Evolutionary conservation across 2,329 filamentous ascomycete genomes (phyloP), one percentile per base, ranked within the genome.

Genomic region (Cladosporium sp.): DNA sequence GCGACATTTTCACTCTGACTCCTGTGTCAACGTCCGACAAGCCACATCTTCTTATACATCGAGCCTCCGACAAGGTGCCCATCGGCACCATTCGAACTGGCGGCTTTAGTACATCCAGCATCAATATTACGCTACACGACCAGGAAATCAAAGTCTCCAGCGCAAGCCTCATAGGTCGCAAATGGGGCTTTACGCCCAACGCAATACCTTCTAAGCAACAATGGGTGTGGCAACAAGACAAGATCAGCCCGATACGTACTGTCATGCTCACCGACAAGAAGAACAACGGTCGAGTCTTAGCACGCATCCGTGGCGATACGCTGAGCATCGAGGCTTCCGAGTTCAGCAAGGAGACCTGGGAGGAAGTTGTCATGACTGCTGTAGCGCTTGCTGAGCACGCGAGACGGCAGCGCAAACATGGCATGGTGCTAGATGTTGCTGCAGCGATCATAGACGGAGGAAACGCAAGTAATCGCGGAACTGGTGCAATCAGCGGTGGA

Each of bases 321-420:
- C 52, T 68, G 30, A 62, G 45, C 7, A 64, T 65, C 15, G 60
- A 65, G 51, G 51, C 42, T 9, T 52, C 54, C 17, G 58, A 63
- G 7, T 20, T 68, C 37, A 61, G 60, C 34, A 43, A 34, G 17
- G 63, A 59, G 19, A 61, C 58, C n/a, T 60, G 61, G 40, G 63
- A 65, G 5, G 65, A 67, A 52, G 55, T 67, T 1, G 19, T 67
- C 30, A 36, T 68, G 9, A 58, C 51, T 57, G 65, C 64, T 11
- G 59, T 68, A 11, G 66, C 66, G 12, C 58, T 68, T 57, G 61
- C 60, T 9, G 66, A 68, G 55, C 61, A 64, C 19, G 63, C 60
- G 28, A 59, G 63, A 25, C 54, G 55, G 50, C 51, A 42, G 25
- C 43, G 43, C 43, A 47, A 25, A 47, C 2, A 47, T 47, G 14